phyloP scores from a whole-genome alignment of 2,329 filamentous ascomycete species.

The Aspergillus caelatus region DNA sequence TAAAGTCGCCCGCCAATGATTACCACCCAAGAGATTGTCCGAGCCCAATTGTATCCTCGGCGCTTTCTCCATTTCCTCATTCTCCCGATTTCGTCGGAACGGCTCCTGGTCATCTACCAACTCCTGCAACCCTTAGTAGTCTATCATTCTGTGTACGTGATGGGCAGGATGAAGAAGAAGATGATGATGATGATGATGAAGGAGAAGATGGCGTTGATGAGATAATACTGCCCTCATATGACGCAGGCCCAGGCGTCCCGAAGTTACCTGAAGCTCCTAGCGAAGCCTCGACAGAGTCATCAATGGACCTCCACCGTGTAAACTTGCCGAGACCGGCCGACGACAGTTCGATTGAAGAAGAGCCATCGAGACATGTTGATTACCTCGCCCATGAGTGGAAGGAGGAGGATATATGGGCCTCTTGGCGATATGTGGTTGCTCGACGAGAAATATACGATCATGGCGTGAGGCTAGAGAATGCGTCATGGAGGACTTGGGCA shows the following conservation, averaged over 20 bases:
- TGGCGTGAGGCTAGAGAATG: slow-evolving; percentile 83
- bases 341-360: slow-evolving; percentile 72
- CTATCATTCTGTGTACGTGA: slow-evolving; percentile 38
- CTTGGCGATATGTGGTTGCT: slow-evolving; percentile 89
- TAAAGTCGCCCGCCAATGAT: slow-evolving; percentile 33
- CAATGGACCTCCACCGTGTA: slow-evolving; percentile 57
- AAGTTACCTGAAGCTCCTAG: slow-evolving; percentile 37
- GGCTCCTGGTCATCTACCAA: slow-evolving; percentile 32
- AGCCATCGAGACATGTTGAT: slow-evolving; percentile 88
- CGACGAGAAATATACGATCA: slow-evolving; percentile 79
- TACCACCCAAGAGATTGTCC: slow-evolving; percentile 27
- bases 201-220: slow-evolving; percentile 42
- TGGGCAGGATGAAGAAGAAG: slow-evolving; percentile 38
- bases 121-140: slow-evolving; percentile 41
- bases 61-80: slow-evolving; percentile 40
- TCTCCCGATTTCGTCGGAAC: slow-evolving; percentile 40
- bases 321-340: slow-evolving; percentile 68
- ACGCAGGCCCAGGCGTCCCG: slow-evolving; percentile 51
- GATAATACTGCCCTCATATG: slow-evolving; percentile 48
- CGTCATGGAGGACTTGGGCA: slow-evolving; percentile 95
- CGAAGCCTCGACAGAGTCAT: slow-evolving; percentile 24
- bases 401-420: slow-evolving; percentile 96
- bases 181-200: slow-evolving; percentile 45
- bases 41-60: slow-evolving; percentile 33
- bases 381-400: slow-evolving; percentile 92